Conservation (phyloP, 192 early-diverging fungal genomes). For the Endogone sp. region DNA sequence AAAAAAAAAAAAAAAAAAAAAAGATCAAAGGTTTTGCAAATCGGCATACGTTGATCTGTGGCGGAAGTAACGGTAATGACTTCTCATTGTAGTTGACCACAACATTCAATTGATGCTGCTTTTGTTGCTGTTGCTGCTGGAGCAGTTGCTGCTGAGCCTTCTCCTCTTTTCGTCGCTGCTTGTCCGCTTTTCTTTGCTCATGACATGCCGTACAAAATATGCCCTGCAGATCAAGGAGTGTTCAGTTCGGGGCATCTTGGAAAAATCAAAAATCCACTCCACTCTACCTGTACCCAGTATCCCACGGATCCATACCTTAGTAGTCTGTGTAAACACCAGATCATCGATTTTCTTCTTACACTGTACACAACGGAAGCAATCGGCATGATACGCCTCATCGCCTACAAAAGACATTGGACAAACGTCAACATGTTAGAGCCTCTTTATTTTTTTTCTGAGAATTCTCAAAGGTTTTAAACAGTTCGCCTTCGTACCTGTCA, state of each 20-base stretch:
- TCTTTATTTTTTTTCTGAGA: neutral
- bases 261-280: no score
- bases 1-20: no score
- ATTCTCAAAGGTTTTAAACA: no score
- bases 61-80: slow-evolving; percentile 24
- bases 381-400: slow-evolving; percentile 75
- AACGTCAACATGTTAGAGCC: neutral
- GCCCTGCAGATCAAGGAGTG: slow-evolving; percentile 36
- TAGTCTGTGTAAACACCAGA: slow-evolving; percentile 76
- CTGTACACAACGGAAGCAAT: slow-evolving; percentile 74
- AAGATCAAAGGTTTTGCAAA: no score
- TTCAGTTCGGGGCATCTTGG: no score
- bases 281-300: neutral
- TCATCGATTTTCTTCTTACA: slow-evolving; percentile 73
- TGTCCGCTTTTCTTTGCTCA: slow-evolving; percentile 59
- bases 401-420: slow-evolving; percentile 29
- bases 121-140: slow-evolving; percentile 23
- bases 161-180: slow-evolving; percentile 50
- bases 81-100: slow-evolving; percentile 16
- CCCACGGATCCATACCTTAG: slow-evolving; percentile 54
- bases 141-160: slow-evolving; percentile 34
- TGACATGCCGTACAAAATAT: slow-evolving; percentile 75
- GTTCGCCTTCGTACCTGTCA: slow-evolving; percentile 71
- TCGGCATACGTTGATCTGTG: neutral
- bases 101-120: no score